Base-by-base conservation (phyloP, 768 basidiomycete genomes). In the Rhodosporidiobolus odoratus region DNA sequence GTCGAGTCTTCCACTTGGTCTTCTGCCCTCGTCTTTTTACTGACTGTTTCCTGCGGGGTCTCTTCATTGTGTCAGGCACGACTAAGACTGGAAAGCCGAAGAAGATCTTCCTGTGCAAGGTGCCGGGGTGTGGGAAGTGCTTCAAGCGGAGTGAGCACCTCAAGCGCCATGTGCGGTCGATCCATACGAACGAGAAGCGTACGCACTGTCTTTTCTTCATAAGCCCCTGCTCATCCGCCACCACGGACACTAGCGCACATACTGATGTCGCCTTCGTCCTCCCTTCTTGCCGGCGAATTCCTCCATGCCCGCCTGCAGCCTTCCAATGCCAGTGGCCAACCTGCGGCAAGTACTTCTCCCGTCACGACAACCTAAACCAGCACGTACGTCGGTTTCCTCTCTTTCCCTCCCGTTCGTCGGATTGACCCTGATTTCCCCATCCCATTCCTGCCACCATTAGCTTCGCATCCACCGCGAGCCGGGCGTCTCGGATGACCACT, bases 121-220 rank as follows among this genome's bases (percentile, higher is more conserved):
- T 92, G 35, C 84, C 85, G 23, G 91, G 87, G 9, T 94, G 92
- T 79, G 89, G 88, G 52, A 92, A 92, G 81, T 89, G 87, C 75
- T 94, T 95, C 80, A 87, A 88, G 43, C 84, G 92, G 38, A 88
- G 89, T 30, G 92, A 95, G 80, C 92, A 95, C 79, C 81, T 95
- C 72, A 93, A 93, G 83, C 83, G 92, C 72, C 92, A 94, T 79
- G 85, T 93, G 48, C 81, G 90, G 75, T 89, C 88, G 76, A 91
- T 94, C 63, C 92, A 94, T 80, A 92, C 92, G 32, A 85, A 92
- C 79, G 91, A 93, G 79, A 92, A 91, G 82, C 92, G 92, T 93
- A 77, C 80, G 90, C 37, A 21, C 68, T 52, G 41, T 27, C 12
- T 60, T 50, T 70, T 68, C 69, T 73, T 63, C 59, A 10, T 23